Conservation (phyloP, 805 yeast species). For the Metschnikowia borealis region DNA sequence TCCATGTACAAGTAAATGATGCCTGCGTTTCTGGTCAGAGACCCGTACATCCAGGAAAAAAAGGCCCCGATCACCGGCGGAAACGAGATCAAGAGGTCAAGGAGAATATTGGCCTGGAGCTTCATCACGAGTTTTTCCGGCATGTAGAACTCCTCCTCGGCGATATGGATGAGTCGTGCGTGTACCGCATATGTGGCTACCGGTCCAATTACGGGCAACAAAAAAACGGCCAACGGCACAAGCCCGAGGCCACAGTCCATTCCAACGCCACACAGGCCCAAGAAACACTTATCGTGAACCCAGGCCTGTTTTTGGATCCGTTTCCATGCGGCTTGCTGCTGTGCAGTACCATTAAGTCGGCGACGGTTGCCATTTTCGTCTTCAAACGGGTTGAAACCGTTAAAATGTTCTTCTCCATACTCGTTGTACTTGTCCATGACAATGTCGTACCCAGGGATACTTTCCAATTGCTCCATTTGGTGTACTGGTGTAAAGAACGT, state of each 20-base stretch:
- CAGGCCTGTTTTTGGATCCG: slow-evolving; percentile 74
- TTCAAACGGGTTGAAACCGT: slow-evolving; percentile 64
- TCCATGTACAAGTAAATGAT: slow-evolving; percentile 47
- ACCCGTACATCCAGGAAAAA: slow-evolving; percentile 75
- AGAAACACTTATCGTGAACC: slow-evolving; percentile 78
- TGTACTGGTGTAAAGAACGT: too few relatives aligned
- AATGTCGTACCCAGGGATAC: slow-evolving; percentile 52
- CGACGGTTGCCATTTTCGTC: slow-evolving; percentile 58
- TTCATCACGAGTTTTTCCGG: slow-evolving; percentile 61
- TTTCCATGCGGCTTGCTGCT: slow-evolving; percentile 59
- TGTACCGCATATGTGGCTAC: slow-evolving; percentile 75
- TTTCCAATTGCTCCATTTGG: slow-evolving; percentile 17
- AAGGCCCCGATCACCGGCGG: slow-evolving; percentile 80
- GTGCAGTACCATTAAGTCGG: slow-evolving; percentile 49
- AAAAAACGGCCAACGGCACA: slow-evolving; percentile 64
- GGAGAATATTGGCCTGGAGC: slow-evolving; percentile 68
- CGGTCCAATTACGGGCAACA: slow-evolving; percentile 83
- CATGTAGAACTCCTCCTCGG: slow-evolving; percentile 51
- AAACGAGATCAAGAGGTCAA: slow-evolving; percentile 71
- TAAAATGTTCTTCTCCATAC: slow-evolving; percentile 60
- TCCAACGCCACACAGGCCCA: slow-evolving; percentile 66
- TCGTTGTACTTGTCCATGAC: slow-evolving; percentile 60
- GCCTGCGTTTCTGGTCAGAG: slow-evolving; percentile 88
- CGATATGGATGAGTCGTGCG: slow-evolving; percentile 58
- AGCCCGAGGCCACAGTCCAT: slow-evolving; percentile 74